Conservation (phyloP, 179 eudicot species). For the Spinacia oleracea region DNA sequence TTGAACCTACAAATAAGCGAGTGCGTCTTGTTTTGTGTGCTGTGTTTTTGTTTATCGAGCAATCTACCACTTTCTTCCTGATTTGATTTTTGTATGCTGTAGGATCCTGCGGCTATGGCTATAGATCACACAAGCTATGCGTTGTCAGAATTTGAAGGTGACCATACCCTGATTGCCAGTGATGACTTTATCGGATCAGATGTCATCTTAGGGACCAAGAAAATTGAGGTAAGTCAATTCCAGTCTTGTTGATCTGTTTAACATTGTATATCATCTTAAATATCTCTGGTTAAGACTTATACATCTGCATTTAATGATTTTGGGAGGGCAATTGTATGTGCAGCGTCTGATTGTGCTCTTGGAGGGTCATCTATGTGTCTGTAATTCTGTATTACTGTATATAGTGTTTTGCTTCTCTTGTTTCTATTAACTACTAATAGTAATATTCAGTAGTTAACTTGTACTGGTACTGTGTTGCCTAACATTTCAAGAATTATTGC, state of each 20-base stretch:
- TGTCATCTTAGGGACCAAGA: slow-evolving; percentile 66
- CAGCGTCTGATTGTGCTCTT: neutral
- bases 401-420: neutral
- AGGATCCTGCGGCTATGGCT: slow-evolving; percentile 73
- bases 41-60: neutral
- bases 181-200: slow-evolving; percentile 64
- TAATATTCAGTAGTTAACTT: neutral
- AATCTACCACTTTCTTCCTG: slow-evolving; percentile 5
- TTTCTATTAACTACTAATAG: neutral
- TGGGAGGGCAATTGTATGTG: neutral
- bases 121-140: slow-evolving; percentile 84
- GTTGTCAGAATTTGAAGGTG: slow-evolving; percentile 66
- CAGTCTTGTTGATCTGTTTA: neutral
- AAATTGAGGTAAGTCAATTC: slow-evolving; percentile 59
- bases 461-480: neutral
- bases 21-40: neutral
- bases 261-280: neutral
- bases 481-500: neutral
- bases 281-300: neutral
- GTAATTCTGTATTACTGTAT: too few relatives aligned
- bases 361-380: neutral
- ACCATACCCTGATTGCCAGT: slow-evolving; percentile 69
- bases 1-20: neutral
- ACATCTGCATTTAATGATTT: neutral
- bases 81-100: slow-evolving; percentile 19